These are phyloP conservation scores for Przewalskia tangutica DNA, from an alignment of 257 asterid species.

Conservation along the genomic window DNA sequence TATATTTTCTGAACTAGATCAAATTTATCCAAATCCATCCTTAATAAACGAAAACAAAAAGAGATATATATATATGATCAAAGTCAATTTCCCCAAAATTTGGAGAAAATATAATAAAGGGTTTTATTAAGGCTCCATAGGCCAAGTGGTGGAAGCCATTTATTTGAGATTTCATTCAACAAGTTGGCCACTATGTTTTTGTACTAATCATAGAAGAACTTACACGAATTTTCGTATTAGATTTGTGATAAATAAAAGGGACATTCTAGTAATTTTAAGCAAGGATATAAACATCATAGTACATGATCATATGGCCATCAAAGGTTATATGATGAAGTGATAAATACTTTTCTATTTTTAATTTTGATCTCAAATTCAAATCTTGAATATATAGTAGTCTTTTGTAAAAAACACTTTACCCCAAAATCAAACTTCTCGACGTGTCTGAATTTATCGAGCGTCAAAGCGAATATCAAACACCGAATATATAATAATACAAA, in stretches of 20 bases:
- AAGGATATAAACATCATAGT: not conserved
- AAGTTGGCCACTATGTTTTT: conserved; percentile 5
- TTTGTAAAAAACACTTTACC: not conserved
- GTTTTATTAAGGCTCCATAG: not conserved
- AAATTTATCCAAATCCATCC: not conserved
- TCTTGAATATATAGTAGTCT: not conserved
- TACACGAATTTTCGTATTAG: not conserved
- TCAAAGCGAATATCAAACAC: not conserved
- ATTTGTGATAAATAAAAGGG: not conserved
- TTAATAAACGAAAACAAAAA: not conserved
- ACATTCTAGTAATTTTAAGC: not conserved
- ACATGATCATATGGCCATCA: not conserved
- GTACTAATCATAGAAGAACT: not conserved
- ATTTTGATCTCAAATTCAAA: not conserved
- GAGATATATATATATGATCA: not conserved
- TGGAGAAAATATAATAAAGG: not conserved
- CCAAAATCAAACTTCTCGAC: accelerated
- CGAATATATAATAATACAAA: not conserved
- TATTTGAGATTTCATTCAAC: not conserved
- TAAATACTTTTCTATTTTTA: not conserved
- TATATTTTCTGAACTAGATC: too few species aligned
- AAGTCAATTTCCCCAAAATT: not conserved
- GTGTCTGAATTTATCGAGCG: not conserved
- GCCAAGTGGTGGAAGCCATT: conserved; percentile 4
- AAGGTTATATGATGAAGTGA: not conserved